Evolutionary conservation across 2,329 filamentous ascomycete genomes (phyloP), one percentile per base, ranked within the genome.

Genomic region (Fusarium coffeatum): DNA sequence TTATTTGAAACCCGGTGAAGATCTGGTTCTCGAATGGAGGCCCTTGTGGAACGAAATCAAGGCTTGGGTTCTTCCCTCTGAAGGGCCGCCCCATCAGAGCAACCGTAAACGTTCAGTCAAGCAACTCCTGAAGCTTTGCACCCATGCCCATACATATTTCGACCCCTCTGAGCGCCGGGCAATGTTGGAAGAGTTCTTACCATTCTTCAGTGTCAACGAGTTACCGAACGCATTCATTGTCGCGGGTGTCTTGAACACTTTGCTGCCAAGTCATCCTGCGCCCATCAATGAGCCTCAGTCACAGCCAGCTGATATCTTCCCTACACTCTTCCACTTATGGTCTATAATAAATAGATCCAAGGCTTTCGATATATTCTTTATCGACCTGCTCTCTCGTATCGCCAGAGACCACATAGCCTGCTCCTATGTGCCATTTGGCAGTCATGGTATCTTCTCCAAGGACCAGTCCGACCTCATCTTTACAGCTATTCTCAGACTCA

Each of bases 281-380:
- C 92, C 93, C 6, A 86, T 89, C 27, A 89, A 89, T 30, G 88
- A 92, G 73, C 84, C 86, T 32, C 89, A 94, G 72, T 88, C 97
- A n/a, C 90, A 94, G 72, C 95, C 96, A 1, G 91, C 94, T 71
- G 90, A 95, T 76, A 95, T 97, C 76, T 83, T 98, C 37, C 96
- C 96, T 5, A 97, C 95, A 1, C 91, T 97, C 74, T 99, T 99
- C 84, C 96, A 99, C 79, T 82, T 98, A 3, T 99, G 96, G 96
- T 96, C 94, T 2, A 85, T 98, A 43, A 90, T 98, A 71, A 96
- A 93, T 73, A 88, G 97, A 54, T 98, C 95, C 2, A 96, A 93
- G 79, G 87, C 90, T 6, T 92, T 96, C 66, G 96, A 99, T 79
- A 88, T 92, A 61, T 91, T 92, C 68, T 94, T 97, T 75, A 88